Evolutionary conservation across 306 rosid species (phyloP).

Genomic region (Vigna angularis): DNA sequence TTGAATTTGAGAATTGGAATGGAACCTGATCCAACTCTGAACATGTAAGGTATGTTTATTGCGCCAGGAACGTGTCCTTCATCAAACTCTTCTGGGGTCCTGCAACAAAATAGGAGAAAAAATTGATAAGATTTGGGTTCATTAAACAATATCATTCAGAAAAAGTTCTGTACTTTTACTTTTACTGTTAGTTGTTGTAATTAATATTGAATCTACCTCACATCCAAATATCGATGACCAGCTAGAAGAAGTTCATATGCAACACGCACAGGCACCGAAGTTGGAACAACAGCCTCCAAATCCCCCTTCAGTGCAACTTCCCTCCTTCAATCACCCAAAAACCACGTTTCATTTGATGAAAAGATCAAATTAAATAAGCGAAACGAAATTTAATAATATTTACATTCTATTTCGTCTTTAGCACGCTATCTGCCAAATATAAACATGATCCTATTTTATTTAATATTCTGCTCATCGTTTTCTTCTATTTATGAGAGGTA

Average conservation of each 20-base stretch:
- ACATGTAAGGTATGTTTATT: slow-evolving; percentile 80
- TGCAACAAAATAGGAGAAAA: slow-evolving; percentile 24
- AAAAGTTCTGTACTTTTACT: background rate
- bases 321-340: slow-evolving; percentile 45
- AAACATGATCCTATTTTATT: background rate
- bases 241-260: slow-evolving; percentile 92
- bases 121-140: slow-evolving; percentile 1
- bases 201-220: slow-evolving; percentile 55
- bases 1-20: slow-evolving; percentile 12
- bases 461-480: background rate
- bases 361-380: background rate
- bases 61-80: slow-evolving; percentile 80
- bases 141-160: background rate
- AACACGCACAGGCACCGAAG: slow-evolving; percentile 88
- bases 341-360: background rate
- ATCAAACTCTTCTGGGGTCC: slow-evolving; percentile 81
- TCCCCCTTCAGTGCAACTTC: slow-evolving; percentile 56
- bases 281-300: slow-evolving; percentile 62
- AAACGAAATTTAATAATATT: background rate
- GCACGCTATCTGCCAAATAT: background rate
- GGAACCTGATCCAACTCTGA: slow-evolving; percentile 81
- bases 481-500: background rate
- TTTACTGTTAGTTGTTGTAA: background rate
- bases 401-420: background rate
- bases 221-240: slow-evolving; percentile 88